Evolutionary conservation across 1,284 basidiomycete genomes (phyloP), one percentile per base, ranked within the genome.

Genomic region (Cutaneotrichosporon spelunceum): DNA sequence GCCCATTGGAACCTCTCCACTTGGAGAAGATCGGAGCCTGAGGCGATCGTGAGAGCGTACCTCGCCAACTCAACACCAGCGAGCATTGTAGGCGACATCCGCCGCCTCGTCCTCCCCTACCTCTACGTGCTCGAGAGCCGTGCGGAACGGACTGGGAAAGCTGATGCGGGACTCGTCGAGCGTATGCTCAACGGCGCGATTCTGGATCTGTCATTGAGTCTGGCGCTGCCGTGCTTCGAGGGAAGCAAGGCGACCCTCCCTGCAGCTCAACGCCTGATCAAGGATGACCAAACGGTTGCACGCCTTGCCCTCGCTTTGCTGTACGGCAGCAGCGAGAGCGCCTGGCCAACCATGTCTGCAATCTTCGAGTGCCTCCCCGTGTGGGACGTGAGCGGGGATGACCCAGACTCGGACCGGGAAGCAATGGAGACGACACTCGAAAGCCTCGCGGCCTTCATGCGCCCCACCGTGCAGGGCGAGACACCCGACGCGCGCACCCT

Each of bases 351-450:
- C 1, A 95, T 95, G 92, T 90, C 88, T 66, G 82, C 83, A 36
- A 90, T 96, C 60, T 96, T 97, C 75, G 93, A 97, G 74, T 96
- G 92, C 73, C 82, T 96, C 48, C 93, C 93, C 0, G 92, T 88
- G 9, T 96, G 91, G 91, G 86, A 88, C 62, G 82, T 87, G 30
- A 74, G 82, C 2, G 75, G 79, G 26, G 82, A 83, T 13, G 84
- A 84, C 57, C 83, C 83, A 42, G 83, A 84, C 55, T 66, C 68
- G 9, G 85, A 89, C 59, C 84, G 83, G 47, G 90, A 90, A 65
- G 86, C 86, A 57, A 86, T 85, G 14, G 87, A 91, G 59, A 88
- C 88, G 14, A 93, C 90, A 0, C 82, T 93, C 50, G 78, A 84
- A 7, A 91, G 90, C 11, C 85, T 95, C 19, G 88, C 88, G 19